A percentile compares a stretch with the other conserved stretches of the same genome.
Evolutionary conservation across 169 alveolate species (phyloP).

Genomic region (Cryptosporidium canis): DNA sequence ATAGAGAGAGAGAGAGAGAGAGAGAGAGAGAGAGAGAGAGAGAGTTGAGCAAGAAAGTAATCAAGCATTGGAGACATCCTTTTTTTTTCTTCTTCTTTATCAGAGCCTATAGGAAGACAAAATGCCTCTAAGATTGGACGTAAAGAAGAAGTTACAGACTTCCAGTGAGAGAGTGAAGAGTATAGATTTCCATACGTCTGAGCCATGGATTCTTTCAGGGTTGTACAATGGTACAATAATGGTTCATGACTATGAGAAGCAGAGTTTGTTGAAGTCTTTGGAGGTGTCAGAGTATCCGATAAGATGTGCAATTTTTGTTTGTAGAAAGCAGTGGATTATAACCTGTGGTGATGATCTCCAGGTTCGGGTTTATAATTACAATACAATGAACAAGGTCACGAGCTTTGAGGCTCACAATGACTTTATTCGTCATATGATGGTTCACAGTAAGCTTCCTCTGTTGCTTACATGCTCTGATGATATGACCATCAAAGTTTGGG

Average conservation of each 20-base stretch:
- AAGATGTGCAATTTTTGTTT: constrained; percentile 94
- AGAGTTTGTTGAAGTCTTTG: constrained; percentile 90
- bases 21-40: neutral
- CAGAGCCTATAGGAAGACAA: no score
- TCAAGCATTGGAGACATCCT: neutral
- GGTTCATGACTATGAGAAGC: constrained; percentile 87
- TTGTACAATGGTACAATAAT: constrained; percentile 92
- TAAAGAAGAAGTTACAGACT: constrained; percentile 91
- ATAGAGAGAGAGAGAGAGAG: no score
- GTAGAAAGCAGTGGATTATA: constrained; percentile 93
- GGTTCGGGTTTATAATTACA: constrained; percentile 94
- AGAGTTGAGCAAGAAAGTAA: neutral
- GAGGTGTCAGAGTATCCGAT: constrained; percentile 94
- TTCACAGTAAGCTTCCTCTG: constrained; percentile 95
- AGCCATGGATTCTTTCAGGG: constrained; percentile 95
- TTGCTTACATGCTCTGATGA: constrained; percentile 97
- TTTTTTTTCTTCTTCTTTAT: no score
- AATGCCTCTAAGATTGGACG: constrained; percentile 93
- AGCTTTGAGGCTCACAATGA: constrained; percentile 96
- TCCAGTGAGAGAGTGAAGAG: constrained; percentile 95
- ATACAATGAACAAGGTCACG: constrained; percentile 94
- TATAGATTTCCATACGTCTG: constrained; percentile 95
- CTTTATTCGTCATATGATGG: constrained; percentile 95
- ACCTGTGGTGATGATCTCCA: constrained; percentile 93
- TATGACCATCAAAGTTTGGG: constrained; percentile 96